Conservation (phyloP, 345 rosid species). For the Gossypium rotundifolium region DNA sequence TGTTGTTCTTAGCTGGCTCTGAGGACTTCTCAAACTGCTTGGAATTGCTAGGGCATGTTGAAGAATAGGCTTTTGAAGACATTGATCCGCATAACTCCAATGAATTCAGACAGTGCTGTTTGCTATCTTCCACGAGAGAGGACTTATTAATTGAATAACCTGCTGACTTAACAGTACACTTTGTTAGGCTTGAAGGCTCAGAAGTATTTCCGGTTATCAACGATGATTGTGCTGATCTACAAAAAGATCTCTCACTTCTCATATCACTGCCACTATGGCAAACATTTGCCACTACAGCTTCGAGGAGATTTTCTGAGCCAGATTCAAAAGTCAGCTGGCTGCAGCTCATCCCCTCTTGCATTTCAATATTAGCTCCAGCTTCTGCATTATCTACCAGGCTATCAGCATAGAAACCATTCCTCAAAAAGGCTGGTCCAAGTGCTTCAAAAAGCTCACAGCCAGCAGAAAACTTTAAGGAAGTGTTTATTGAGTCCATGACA, state of each 20-base stretch:
- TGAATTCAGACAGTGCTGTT: conserved; percentile 36
- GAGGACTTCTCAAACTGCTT: conserved; percentile 58
- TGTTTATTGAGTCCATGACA: conserved; percentile 25
- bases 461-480: conserved; percentile 50
- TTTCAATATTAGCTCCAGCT: conserved; percentile 30
- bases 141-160: conserved; percentile 43
- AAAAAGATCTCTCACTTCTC: conserved; percentile 43
- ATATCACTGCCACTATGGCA: conserved; percentile 43
- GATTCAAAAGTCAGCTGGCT: conserved; percentile 55
- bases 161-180: conserved; percentile 32
- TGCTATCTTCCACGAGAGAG: conserved; percentile 35
- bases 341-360: conserved; percentile 46
- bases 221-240: conserved; percentile 48
- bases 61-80: conserved; percentile 67
- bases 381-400: conserved; percentile 45
- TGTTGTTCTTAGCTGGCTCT: conserved; percentile 59
- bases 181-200: conserved; percentile 43
- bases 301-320: conserved; percentile 72
- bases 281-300: conserved; percentile 78
- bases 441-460: conserved; percentile 81
- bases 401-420: conserved; percentile 27
- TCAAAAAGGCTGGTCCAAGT: conserved; percentile 63
- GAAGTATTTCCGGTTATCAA: conserved; percentile 41
- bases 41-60: conserved; percentile 60
- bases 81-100: conserved; percentile 51